Percentiles rank a stretch among this genome's conserved stretches.
These are phyloP conservation scores for Plenodomus biglobosus DNA, from an alignment of 2,329 filamentous ascomycete species.

Conservation along the genomic window DNA sequence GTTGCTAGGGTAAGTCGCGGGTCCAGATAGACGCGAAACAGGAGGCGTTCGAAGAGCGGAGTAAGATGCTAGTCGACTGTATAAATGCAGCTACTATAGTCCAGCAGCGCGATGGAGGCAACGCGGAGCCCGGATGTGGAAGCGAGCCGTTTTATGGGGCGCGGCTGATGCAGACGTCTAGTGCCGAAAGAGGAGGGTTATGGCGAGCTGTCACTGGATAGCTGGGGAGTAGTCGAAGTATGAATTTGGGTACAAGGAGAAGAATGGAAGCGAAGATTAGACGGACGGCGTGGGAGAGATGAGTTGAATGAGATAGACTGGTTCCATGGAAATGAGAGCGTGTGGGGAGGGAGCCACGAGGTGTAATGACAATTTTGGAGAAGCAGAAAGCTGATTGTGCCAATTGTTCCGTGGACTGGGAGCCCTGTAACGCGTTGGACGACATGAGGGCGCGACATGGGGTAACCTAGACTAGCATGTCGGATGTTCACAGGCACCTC, in stretches of 20 bases:
- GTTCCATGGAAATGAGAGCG: constrained; percentile 15
- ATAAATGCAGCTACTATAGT: constrained; percentile 7
- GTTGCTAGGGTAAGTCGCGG: constrained; percentile 34
- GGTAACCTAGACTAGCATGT: constrained; percentile 25
- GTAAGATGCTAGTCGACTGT: constrained; percentile 22
- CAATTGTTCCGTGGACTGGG: constrained; percentile 37
- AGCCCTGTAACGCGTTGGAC: constrained; percentile 37
- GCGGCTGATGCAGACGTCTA: constrained; percentile 36
- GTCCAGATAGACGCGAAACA: constrained; percentile 22
- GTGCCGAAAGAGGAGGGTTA: constrained; percentile 17
- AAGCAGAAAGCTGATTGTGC: constrained; percentile 31
- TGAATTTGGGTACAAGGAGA: constrained; percentile 20
- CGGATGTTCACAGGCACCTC: constrained; percentile 36
- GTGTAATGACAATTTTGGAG: constrained; percentile 38
- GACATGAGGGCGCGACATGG: constrained; percentile 32
- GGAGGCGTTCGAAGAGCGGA: constrained; percentile 38
- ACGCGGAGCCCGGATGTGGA: constrained; percentile 27
- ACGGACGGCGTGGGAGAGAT: constrained; percentile 28
- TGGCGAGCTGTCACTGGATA: constrained; percentile 20
- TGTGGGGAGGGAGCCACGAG: constrained; percentile 37
- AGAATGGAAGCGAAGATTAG: constrained; percentile 19
- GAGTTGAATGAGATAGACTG: constrained; percentile 22
- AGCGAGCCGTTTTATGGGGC: constrained; percentile 26
- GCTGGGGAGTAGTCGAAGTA: constrained; percentile 17
- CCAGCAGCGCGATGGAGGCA: constrained; percentile 19